Evolutionary conservation across 129 eudicot genomes (phyloP), one percentile per base, ranked within the genome.

Genomic region (Scalesia atractyloides): DNA sequence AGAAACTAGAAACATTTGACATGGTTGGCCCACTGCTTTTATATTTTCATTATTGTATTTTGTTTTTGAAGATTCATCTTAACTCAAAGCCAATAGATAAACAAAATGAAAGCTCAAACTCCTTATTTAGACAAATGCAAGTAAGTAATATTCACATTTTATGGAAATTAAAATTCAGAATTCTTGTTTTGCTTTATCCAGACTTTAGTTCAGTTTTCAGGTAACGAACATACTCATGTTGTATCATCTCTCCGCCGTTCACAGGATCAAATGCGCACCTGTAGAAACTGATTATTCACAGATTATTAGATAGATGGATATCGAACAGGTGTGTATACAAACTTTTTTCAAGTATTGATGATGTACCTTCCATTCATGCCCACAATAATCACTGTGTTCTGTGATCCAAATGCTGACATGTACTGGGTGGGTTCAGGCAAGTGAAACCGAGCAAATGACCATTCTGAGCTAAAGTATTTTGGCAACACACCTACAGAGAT

Each of bases 401-500:
- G 97, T 80, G 93, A 77, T 74, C 96, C 94, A 84, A 86, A 94
- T 74, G 99, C 96, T 2, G 88, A 87, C 82, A 90, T 84, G 84
- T 77, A 94, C 50, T 74, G 89, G 50, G 96, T 90, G 75, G 74
- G 39, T 68, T 90, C 97, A 3, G 97, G 94, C 68, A 90, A 70
- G 88, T 84, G 99, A 72, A 88, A 90, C 82, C 81, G 89, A 66
- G 99, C 97, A 86, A 94, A 94, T 73, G 99, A 94, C 99, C 99
- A 94, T 75, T 94, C 99, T 3, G 99, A 94, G 82, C 96, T 88
- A 61, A 94, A 94, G 65, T 94, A 90, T 68, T 88, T 90, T 33
- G 99, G 99, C 57, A 94, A 76, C 47, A 94, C 85, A 72, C 99
- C 99, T 94, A 76, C 30, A 77, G 9, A 67, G 73, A 47, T 41